Evolutionary conservation across 306 rosid species (phyloP), one percentile per base, ranked within the genome.

Genomic region (Mucuna pruriens): DNA sequence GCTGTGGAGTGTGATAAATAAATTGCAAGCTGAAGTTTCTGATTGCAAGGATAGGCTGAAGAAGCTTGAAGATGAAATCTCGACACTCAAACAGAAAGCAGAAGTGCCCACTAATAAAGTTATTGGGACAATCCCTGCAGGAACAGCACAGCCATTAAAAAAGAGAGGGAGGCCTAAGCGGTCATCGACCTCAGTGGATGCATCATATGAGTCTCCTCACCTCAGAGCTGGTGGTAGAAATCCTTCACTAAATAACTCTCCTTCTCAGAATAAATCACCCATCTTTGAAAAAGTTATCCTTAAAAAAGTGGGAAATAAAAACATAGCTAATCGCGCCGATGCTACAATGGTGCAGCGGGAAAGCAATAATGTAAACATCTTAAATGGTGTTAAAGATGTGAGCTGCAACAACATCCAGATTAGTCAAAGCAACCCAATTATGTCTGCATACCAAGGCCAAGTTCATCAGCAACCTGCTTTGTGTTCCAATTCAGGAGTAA

Each of bases 141-240:
- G 45, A 66, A 25, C 85, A 65, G 40, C 42, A 3, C 70, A 46
- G 58, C 75, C 80, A 66, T 80, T 85, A 61, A 13, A 73, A 74
- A 90, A 80, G 75, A 88, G 90, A 84, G 91, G 87, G 66, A 84
- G 88, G 82, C 85, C 90, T 48, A 89, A 67, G 85, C 70, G 61
- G 38, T 20, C 85, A 60, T 52, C 23, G 52, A 61, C 44, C 25
- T 79, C 80, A 4, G 77, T 48, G 55, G 80, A 83, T 75, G 80
- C 74, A 38, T 70, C 66, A 8, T 46, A 33, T 5, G 83, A 74
- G 71, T 73, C 82, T 78, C 72, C 82, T 78, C 86, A 17, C 13
- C 76, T 79, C 44, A 55, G 6, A 52, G 61, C 60, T 66, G 81
- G 58, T n/a, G 82, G 68, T 25, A 76, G 77, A 76, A 87, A 71